These are phyloP conservation scores for Sungouiella thailandica DNA, from an alignment of 805 yeast genomes.

Conservation along the genomic window DNA sequence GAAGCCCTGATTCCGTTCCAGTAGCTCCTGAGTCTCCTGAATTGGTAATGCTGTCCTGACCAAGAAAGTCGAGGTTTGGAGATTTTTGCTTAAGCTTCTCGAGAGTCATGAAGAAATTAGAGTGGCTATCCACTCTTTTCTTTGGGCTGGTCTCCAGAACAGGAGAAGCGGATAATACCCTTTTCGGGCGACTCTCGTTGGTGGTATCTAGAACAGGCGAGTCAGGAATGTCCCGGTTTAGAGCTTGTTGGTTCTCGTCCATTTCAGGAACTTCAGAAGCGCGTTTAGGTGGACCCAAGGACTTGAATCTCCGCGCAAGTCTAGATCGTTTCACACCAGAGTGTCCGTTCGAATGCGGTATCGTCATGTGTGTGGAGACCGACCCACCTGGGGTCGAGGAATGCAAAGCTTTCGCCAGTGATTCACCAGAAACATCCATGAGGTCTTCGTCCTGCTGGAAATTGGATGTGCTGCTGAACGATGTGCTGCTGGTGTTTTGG, in stretches of 20 bases:
- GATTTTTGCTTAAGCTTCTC: conserved; percentile 11
- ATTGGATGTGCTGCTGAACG: conserved; percentile 1
- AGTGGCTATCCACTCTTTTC: conserved; percentile 7
- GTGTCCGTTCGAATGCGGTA: conserved; percentile 5
- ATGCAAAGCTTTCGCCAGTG: conserved; percentile 1
- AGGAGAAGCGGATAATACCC: too few species aligned
- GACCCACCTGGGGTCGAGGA: conserved; percentile 2
- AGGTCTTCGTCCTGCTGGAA: conserved; percentile 14
- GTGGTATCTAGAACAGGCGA: too few species aligned
- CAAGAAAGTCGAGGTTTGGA: too few species aligned
- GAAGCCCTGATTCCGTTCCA: too few species aligned
- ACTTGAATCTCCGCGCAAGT: conserved; percentile 30
- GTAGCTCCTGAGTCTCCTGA: too few species aligned
- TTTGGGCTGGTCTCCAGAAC: too few species aligned
- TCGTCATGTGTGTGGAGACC: conserved; percentile 1
- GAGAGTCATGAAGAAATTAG: conserved; percentile 15
- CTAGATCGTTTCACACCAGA: conserved; percentile 25
- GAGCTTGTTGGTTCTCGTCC: too few species aligned
- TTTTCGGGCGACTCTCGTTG: too few species aligned
- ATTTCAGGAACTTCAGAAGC: conserved; percentile 22
- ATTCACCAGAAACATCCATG: conserved; percentile 4
- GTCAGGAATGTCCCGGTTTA: too few species aligned
- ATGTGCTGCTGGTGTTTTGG: conserved; percentile 1
- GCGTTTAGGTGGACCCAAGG: conserved; percentile 49
- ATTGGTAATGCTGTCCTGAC: too few species aligned